These are phyloP conservation scores for Vigna unguiculata DNA, from an alignment of 306 rosid genomes.

Conservation along the genomic window DNA sequence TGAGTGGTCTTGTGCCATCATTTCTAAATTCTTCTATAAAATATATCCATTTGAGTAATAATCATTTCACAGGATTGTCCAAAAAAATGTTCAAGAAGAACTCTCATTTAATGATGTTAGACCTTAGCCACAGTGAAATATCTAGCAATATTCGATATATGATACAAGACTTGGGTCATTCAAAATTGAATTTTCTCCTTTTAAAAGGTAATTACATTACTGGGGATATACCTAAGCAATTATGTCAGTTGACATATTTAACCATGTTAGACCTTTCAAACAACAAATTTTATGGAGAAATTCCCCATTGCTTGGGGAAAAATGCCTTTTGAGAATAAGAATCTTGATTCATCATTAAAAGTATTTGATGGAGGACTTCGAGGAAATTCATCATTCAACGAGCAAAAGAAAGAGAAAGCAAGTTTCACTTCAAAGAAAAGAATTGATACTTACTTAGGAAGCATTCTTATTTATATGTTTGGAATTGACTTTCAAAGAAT, in stretches of 20 bases:
- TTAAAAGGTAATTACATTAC: slow-evolving; percentile 16
- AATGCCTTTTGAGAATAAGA: background rate
- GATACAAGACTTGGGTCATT: background rate
- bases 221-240: background rate
- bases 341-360: too few species aligned
- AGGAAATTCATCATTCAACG: too few species aligned
- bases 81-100: too few species aligned
- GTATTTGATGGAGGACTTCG: too few species aligned
- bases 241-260: slow-evolving; percentile 11
- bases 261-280: background rate
- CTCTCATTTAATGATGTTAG: too few species aligned
- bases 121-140: too few species aligned
- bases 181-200: background rate
- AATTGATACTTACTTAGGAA: background rate
- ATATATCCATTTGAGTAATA: too few species aligned
- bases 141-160: too few species aligned
- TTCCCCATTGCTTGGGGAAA: slow-evolving; percentile 23
- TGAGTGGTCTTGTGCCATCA: too few species aligned
- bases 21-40: too few species aligned
- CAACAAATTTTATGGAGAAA: slow-evolving; percentile 1
- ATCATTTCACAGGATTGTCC: too few species aligned
- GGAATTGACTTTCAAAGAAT: background rate
- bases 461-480: background rate
- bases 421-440: background rate
- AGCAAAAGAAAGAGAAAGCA: background rate